Evolutionary conservation across 208 protist genomes (phyloP).

Genomic region (Balamuthia mandrillaris): DNA sequence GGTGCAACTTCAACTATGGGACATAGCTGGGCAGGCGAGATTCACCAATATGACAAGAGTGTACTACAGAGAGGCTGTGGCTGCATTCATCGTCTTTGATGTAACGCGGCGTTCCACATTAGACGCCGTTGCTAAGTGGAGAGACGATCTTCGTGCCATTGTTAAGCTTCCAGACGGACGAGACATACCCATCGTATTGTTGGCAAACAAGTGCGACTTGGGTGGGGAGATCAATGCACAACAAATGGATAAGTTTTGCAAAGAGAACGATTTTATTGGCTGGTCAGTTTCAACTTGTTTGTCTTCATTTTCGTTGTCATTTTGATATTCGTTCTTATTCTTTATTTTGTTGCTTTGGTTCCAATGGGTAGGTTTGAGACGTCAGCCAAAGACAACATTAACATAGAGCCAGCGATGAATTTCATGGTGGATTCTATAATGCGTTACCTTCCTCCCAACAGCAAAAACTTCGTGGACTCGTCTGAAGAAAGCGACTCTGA

Average conservation of each 20-base stretch:
- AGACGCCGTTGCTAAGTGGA: conserved; percentile 75
- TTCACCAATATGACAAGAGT: conserved; percentile 30
- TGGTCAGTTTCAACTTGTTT: neutral
- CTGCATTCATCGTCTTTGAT: conserved; percentile 77
- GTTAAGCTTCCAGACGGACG: conserved; percentile 44
- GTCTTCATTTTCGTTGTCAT: neutral
- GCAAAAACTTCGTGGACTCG: too few relatives aligned
- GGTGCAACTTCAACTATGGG: conserved; percentile 71
- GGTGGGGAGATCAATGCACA: conserved; percentile 56
- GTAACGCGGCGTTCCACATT: conserved; percentile 70
- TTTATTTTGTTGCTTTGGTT: too few relatives aligned
- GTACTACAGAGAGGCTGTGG: conserved; percentile 78
- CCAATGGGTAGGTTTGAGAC: conserved; percentile 67
- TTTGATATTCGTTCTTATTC: too few relatives aligned
- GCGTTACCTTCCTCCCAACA: too few relatives aligned
- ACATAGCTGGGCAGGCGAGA: conserved; percentile 37
- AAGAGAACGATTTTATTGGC: conserved; percentile 57
- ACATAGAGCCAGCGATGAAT: conserved; percentile 64
- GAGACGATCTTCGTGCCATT: conserved; percentile 65
- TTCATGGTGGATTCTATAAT: conserved; percentile 58
- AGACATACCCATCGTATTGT: conserved; percentile 64
- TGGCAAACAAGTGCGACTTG: conserved; percentile 74
- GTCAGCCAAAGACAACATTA: conserved; percentile 71
- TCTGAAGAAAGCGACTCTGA: too few relatives aligned
- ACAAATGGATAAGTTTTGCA: conserved; percentile 65